Percentiles rank a stretch among this genome's conserved stretches.
These are phyloP conservation scores for Talaromyces nanjingensis DNA, from an alignment of 495 filamentous ascomycete genomes.

Conservation along the genomic window DNA sequence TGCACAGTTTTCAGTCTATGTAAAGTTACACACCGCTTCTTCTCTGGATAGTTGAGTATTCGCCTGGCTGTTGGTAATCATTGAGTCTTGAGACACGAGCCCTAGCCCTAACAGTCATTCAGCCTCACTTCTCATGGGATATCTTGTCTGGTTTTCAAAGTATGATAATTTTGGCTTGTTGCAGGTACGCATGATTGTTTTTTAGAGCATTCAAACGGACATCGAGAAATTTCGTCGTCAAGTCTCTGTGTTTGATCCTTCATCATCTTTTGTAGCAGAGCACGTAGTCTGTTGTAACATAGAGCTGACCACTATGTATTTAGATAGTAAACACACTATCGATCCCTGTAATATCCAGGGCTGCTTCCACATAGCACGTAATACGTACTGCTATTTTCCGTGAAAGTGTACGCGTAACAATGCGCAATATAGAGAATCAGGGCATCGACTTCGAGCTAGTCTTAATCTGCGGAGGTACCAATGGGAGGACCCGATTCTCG, in stretches of 20 bases:
- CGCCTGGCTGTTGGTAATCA: background rate
- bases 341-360: too few relatives aligned
- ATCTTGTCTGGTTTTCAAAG: background rate
- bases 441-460: too few relatives aligned
- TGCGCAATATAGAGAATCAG: too few relatives aligned
- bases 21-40: background rate
- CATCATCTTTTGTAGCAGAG: background rate
- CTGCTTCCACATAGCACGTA: too few relatives aligned
- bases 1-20: background rate
- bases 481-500: too few relatives aligned
- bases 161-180: background rate
- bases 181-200: background rate
- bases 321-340: too few relatives aligned
- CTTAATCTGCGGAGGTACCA: too few relatives aligned
- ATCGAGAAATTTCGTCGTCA: background rate
- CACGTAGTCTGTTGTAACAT: background rate
- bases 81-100: background rate
- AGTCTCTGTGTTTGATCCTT: background rate
- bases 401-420: too few relatives aligned
- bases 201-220: background rate
- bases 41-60: background rate
- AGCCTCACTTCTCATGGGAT: background rate
- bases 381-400: too few relatives aligned
- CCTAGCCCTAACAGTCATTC: background rate
- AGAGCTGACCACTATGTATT: background rate